Evolutionary conservation across 305 asterid genomes (phyloP).

Genomic region (Fraxinus dipetala): DNA sequence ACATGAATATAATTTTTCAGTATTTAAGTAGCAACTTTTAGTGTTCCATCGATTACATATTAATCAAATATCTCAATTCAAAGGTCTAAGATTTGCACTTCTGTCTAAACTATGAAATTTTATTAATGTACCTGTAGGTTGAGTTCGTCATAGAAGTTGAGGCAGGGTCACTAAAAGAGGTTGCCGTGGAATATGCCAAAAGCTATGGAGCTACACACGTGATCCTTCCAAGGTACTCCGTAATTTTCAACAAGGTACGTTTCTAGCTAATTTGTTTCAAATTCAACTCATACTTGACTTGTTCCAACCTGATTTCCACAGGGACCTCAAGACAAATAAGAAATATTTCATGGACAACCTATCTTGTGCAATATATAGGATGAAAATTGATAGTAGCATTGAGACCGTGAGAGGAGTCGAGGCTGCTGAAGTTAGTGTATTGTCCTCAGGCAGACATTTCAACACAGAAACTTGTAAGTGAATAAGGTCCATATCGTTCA

Average conservation of each 20-base stretch:
- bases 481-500: background rate
- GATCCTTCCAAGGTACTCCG: slow-evolving; percentile 9
- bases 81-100: background rate
- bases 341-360: slow-evolving; percentile 42
- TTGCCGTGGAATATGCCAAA: slow-evolving; percentile 36
- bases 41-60: background rate
- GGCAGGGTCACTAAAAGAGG: slow-evolving; percentile 46
- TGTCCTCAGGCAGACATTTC: background rate
- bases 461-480: slow-evolving; percentile 30
- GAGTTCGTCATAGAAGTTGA: slow-evolving; percentile 43
- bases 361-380: slow-evolving; percentile 42
- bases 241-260: background rate
- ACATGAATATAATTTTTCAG: background rate
- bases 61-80: background rate
- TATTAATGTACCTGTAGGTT: slow-evolving; percentile 27
- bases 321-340: slow-evolving; percentile 39
- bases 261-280: background rate
- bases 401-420: slow-evolving; percentile 32
- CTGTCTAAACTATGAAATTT: background rate
- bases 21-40: background rate
- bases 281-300: slow-evolving; percentile 5
- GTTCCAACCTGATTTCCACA: slow-evolving; percentile 22
- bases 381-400: slow-evolving; percentile 34
- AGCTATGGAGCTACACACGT: slow-evolving; percentile 39
- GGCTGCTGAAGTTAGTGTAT: slow-evolving; percentile 16